Evolutionary conservation across 768 basidiomycete genomes (phyloP), one percentile per base, ranked within the genome.

Genomic region (Macrolepiota fuliginosa): DNA sequence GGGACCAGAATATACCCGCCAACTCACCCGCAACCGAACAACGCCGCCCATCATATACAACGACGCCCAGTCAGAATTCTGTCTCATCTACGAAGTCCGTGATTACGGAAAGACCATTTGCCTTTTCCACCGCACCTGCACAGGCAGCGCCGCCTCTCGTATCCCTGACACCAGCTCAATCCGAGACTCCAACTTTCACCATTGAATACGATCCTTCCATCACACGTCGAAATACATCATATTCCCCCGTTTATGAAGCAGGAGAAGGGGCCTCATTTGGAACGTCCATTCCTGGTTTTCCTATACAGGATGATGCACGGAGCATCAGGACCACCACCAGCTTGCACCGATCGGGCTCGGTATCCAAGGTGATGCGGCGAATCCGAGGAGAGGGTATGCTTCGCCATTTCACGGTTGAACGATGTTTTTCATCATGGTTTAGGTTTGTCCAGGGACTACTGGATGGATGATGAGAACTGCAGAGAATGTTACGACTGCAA

Each of bases 401-500:
- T 63, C 37, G 54, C 24, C 49, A 35, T 15, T 19, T 22, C 13
- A 19, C 10, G 47, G 1, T 22, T 6, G 17, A 32, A 29, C 40
- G 9, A 29, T 37, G n/a, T 54, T 69, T 36, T 53, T 58, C 39
- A 58, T 29, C 59, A 56, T 19, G 55, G 54, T 52, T 36, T 55
- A 93, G 92, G 92, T n/a, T 70, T 96, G 19, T 93, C 92, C 24
- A 86, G 89, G 64, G 93, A 97, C 69, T 98, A 98, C 70, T 99
- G 97, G 97, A 98, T 98, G 95, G 92, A 94, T 63, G 96, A 98
- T 69, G 94, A 94, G 69, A 90, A 91, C 58, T 93, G 92, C 68
- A 97, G 91, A 70, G 94, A 97, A 68, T 96, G 95, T 69, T 96
- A 94, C 71, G 95, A 96, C 73, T 97, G 95, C 78, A 93, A 94